phyloP scores from a whole-genome alignment of 2,329 filamentous ascomycete genomes.

The Verticillium nonalfalfae region DNA sequence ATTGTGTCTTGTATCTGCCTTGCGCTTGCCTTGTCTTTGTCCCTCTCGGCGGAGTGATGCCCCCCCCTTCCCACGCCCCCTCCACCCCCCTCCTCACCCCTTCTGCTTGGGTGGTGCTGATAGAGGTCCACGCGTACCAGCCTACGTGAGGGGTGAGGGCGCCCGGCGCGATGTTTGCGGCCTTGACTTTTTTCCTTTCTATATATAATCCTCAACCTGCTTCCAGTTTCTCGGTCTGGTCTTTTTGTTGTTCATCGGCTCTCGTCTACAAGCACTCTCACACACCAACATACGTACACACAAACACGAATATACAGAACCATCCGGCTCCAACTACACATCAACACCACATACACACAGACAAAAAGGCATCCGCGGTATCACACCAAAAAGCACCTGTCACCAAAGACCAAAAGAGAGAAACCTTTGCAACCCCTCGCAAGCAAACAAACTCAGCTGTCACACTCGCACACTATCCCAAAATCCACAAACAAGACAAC shows the following conservation, averaged over 20 bases:
- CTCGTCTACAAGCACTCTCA: no score
- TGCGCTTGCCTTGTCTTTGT: background rate
- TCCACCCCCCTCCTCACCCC: background rate
- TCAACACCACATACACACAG: background rate
- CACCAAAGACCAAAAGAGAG: background rate
- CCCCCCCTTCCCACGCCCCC: no score
- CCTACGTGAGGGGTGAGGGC: background rate
- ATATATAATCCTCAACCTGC: background rate
- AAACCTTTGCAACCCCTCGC: background rate
- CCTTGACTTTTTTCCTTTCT: background rate
- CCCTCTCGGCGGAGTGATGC: background rate
- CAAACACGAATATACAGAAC: background rate
- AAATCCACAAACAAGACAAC: background rate
- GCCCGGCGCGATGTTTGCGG: background rate
- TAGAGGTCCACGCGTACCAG: background rate
- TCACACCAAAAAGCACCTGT: background rate
- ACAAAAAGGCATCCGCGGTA: background rate
- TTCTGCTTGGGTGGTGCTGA: background rate
- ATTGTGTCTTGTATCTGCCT: conserved; percentile 63
- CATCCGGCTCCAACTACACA: background rate
- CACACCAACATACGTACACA: background rate
- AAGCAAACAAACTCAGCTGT: background rate
- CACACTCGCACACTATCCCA: conserved; percentile 1
- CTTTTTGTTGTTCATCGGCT: no score
- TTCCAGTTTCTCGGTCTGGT: background rate